Conservation (phyloP, 164 flowering plant species). For the Warburgia ugandensis region DNA sequence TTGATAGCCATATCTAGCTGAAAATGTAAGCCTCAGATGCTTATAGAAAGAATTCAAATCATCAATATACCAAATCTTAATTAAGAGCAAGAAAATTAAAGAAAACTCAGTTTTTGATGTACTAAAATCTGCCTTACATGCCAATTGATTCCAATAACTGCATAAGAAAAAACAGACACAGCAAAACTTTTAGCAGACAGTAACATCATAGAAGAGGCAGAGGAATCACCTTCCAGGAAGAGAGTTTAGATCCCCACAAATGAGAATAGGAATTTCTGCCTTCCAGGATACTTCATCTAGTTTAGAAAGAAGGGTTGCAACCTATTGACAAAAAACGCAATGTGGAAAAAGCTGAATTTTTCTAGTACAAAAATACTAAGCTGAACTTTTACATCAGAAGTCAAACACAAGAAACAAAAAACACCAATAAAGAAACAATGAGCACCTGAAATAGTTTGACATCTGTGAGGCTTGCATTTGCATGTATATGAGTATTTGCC, state of each 20-base stretch:
- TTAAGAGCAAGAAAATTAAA: no score
- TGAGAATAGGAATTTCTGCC: constrained; percentile 24
- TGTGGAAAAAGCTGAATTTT: neutral
- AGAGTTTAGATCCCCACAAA: constrained; percentile 49
- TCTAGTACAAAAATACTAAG: neutral
- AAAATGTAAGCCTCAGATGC: no score
- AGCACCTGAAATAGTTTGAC: constrained; percentile 40
- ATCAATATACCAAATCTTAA: no score
- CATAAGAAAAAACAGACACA: neutral
- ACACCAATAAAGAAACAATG: neutral
- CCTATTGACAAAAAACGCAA: constrained; percentile 13
- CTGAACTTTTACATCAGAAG: neutral
- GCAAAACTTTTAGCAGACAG: no score
- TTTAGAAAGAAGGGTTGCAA: constrained; percentile 20
- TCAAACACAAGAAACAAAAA: neutral
- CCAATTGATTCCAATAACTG: no score
- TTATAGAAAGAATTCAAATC: no score
- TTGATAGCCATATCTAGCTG: no score
- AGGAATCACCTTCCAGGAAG: constrained; percentile 36
- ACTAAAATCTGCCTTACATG: no score
- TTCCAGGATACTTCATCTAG: constrained; percentile 20
- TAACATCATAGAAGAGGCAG: neutral
- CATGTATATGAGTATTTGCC: constrained; percentile 41
- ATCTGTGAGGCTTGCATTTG: constrained; percentile 13
- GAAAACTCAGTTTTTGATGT: no score